These are phyloP conservation scores for Candida michaelii DNA, from an alignment of 805 yeast genomes.

Conservation along the genomic window DNA sequence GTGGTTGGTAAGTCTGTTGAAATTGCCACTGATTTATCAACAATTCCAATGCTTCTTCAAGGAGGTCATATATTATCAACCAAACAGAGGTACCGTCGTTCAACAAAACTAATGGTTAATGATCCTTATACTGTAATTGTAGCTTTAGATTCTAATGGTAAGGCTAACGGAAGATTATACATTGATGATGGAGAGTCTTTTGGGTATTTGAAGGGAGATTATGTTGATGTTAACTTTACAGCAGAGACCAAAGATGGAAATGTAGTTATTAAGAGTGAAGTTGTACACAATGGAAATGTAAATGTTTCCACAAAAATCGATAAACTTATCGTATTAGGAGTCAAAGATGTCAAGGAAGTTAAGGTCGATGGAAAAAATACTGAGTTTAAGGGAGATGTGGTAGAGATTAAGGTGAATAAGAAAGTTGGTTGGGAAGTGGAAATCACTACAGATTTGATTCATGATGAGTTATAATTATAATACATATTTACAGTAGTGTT, in stretches of 20 bases:
- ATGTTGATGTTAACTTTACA: constrained; percentile 23
- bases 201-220: constrained; percentile 51
- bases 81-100: constrained; percentile 76
- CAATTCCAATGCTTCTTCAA: constrained; percentile 68
- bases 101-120: constrained; percentile 66
- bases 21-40: constrained; percentile 48
- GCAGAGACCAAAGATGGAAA: constrained; percentile 16
- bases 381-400: constrained; percentile 13
- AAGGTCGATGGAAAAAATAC: constrained; percentile 6
- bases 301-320: constrained; percentile 44
- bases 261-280: constrained; percentile 7
- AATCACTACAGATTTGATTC: constrained; percentile 15
- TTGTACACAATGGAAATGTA: constrained; percentile 14
- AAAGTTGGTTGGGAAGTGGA: constrained; percentile 45
- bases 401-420: constrained; percentile 25
- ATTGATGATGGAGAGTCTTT: constrained; percentile 85
- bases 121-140: constrained; percentile 82
- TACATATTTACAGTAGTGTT: no score
- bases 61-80: constrained; percentile 78
- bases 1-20: constrained; percentile 16
- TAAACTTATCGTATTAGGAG: constrained; percentile 51
- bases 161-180: constrained; percentile 62
- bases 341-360: neutral
- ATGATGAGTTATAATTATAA: constrained; percentile 27
- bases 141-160: constrained; percentile 50